These are phyloP conservation scores for Acmispon strigosus DNA, from an alignment of 306 rosid genomes.

Conservation along the genomic window DNA sequence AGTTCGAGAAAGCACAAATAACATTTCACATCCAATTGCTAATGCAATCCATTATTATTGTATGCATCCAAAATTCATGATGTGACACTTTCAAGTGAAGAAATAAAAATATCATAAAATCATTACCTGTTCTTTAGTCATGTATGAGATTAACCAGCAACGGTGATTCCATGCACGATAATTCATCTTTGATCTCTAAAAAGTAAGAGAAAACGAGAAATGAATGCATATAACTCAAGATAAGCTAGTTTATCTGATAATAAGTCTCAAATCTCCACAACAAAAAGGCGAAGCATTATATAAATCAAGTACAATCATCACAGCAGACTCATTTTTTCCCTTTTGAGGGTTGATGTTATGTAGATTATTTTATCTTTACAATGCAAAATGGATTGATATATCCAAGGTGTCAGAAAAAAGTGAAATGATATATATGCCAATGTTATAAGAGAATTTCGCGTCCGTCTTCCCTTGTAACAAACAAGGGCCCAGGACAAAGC, in stretches of 20 bases:
- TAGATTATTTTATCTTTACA: not conserved
- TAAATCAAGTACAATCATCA: too few relatives aligned
- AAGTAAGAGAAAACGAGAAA: constrained; percentile 15
- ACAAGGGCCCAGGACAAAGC: too few relatives aligned
- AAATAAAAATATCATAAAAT: not conserved
- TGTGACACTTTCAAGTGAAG: not conserved
- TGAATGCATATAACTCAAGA: constrained; percentile 7
- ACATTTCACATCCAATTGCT: not conserved
- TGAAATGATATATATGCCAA: constrained; percentile 2
- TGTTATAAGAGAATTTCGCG: not conserved
- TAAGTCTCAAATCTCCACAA: not conserved
- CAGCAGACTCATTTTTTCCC: not conserved
- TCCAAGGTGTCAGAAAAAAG: not conserved
- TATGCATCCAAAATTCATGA: not conserved
- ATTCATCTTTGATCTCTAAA: constrained; percentile 87
- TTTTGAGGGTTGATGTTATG: not conserved
- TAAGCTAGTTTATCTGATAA: not conserved
- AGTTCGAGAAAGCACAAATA: not conserved
- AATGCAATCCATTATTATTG: not conserved
- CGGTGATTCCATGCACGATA: constrained; percentile 95
- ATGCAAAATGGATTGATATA: not conserved
- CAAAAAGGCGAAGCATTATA: not conserved
- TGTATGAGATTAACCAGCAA: constrained; percentile 74
- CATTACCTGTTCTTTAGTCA: constrained; percentile 61
- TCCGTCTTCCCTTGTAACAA: not conserved